Percentiles rank a stretch among this genome's conserved stretches.
Conservation (phyloP, 2,329 filamentous ascomycete genomes). For the Talaromyces marneffei region DNA sequence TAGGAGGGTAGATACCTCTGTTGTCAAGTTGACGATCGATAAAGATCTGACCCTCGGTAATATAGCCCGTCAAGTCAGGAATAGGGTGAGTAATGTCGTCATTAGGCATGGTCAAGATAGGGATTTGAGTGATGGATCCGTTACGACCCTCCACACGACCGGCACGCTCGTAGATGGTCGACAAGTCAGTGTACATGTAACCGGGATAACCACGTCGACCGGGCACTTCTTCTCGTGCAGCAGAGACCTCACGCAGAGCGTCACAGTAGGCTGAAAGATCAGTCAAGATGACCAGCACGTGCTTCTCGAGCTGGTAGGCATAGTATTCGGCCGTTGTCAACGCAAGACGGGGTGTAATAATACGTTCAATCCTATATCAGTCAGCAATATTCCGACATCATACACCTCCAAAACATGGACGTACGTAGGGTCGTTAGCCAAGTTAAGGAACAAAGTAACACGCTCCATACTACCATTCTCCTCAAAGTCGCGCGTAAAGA, state of each 20-base stretch:
- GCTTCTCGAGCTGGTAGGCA: conserved; percentile 99
- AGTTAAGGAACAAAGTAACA: conserved; percentile 94
- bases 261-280: conserved; percentile 98
- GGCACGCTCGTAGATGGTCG: conserved; percentile 98
- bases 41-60: conserved; percentile 98
- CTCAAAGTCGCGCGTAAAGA: conserved; percentile 98
- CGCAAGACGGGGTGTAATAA: conserved; percentile 96
- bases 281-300: conserved; percentile 96
- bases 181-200: conserved; percentile 99
- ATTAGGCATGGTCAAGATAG: conserved; percentile 99
- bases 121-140: conserved; percentile 97
- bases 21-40: conserved; percentile 90
- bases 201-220: conserved; percentile 98
- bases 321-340: conserved; percentile 99
- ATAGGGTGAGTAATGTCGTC: conserved; percentile 99
- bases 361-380: conserved; percentile 85
- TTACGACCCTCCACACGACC: conserved; percentile 96
- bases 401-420: conserved; percentile 29
- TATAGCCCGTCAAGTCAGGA: conserved; percentile 97
- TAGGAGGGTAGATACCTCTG: conserved; percentile 96
- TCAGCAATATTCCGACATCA: not conserved
- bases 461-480: conserved; percentile 99
- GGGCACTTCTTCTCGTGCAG: conserved; percentile 95
- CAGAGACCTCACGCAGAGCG: conserved; percentile 95
- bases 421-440: conserved; percentile 97